Evolutionary conservation across 768 basidiomycete species (phyloP), one percentile per base, ranked within the genome.

Genomic region (Mycena pura): DNA sequence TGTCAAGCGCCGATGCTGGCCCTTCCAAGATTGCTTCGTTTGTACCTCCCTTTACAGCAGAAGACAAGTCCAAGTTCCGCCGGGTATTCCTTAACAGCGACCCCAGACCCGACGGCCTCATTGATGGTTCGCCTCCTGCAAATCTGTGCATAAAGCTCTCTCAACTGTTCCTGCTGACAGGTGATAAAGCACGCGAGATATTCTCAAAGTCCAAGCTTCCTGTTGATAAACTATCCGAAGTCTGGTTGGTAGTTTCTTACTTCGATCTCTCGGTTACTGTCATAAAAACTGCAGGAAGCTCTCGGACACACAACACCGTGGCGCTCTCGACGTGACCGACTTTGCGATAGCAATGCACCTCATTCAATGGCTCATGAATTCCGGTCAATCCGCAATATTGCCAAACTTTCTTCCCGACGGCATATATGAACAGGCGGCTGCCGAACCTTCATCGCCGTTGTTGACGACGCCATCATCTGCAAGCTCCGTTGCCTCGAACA

Each of bases 281-380:
- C 22, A 53, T 32, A 45, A 43, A 39, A 25, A 46, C 41, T 22
- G 0, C 54, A 84, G 83, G 84, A 81, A 79, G 54, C 78, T 88
- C 22, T 79, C 85, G 19, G 86, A 88, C 67, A 80, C 80, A 7
- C 77, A 82, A 46, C 70, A 76, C n/a, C 77, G 84, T 15, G 85
- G 85, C 10, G 72, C 78, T 6, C 80, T 88, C 21, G 85, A 88
- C 65, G 72, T 80, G 0, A 74, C 81, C 22, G 84, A 86, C 62
- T 88, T 88, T 68, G 80, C 81, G 38, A 75, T 88, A 61, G 85
- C 82, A n/a, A 83, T 84, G 82, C 82, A 82, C 65, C 80, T 86
- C 62, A 82, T 86, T 38, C 84, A 86, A 63, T 77, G 74, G n/a
- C 71, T 77, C 54, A 84, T 85, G 84, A 76, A 78, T 25, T n/a